These are phyloP conservation scores for Solanum piurae DNA, from an alignment of 257 asterid species.

Conservation along the genomic window DNA sequence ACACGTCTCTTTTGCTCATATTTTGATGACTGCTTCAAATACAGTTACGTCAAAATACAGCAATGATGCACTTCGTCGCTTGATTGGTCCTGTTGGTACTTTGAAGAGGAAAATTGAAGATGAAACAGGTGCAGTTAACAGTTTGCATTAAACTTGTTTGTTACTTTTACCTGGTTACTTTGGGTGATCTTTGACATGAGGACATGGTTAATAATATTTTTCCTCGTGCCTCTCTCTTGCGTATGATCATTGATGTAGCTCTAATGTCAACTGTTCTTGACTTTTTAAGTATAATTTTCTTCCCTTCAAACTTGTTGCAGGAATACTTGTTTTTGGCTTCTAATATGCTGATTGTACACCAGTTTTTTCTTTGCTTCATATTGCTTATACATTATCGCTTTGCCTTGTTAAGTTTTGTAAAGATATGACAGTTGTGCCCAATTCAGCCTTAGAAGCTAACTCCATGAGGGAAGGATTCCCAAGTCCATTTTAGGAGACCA, in stretches of 20 bases:
- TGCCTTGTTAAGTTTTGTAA: neutral
- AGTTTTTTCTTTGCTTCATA: neutral
- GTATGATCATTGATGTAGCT: neutral
- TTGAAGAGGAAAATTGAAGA: constrained; percentile 87
- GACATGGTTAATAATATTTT: neutral
- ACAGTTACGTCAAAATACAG: constrained; percentile 67
- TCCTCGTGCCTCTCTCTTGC: neutral
- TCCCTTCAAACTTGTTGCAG: neutral
- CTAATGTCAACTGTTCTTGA: neutral
- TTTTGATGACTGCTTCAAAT: constrained; percentile 9
- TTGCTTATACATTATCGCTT: neutral
- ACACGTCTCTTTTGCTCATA: constrained; percentile 33
- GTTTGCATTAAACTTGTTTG: neutral
- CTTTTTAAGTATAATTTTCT: neutral
- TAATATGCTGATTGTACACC: neutral
- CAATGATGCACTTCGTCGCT: constrained; percentile 77
- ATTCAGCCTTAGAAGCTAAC: neutral
- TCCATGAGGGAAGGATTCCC: neutral
- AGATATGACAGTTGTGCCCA: neutral
- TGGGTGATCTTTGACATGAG: neutral
- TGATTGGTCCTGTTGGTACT: constrained; percentile 94
- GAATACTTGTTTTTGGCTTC: neutral
- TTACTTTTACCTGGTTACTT: neutral
- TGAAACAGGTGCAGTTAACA: constrained; percentile 54
- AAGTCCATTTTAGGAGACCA: neutral